Evolutionary conservation across 176 grass and related monocot species (phyloP).

Genomic region (Neostapfia colusana): DNA sequence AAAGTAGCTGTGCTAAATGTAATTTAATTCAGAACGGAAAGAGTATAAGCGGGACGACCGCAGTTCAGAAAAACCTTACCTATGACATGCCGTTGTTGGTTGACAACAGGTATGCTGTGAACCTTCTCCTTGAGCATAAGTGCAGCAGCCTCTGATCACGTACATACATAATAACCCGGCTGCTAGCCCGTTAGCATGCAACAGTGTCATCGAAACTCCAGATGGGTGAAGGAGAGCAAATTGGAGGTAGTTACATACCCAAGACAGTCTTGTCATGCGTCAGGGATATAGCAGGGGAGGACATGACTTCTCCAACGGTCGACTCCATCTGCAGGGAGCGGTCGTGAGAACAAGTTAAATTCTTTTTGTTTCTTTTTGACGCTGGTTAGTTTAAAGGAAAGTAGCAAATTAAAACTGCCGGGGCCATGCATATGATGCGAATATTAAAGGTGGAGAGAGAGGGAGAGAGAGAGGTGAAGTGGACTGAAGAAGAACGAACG

Average conservation of each 20-base stretch:
- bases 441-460: too few species aligned
- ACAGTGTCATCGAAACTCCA: not conserved
- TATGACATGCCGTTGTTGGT: constrained; percentile 55
- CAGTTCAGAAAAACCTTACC: constrained; percentile 62
- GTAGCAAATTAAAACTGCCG: too few species aligned
- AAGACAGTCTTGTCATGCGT: constrained; percentile 64
- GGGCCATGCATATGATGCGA: too few species aligned
- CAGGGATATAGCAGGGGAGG: constrained; percentile 72
- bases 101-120: constrained; percentile 71
- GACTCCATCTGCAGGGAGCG: constrained; percentile 71
- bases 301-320: constrained; percentile 74
- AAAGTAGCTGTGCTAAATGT: too few species aligned
- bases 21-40: too few species aligned
- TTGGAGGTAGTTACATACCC: constrained; percentile 48
- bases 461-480: too few species aligned
- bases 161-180: not conserved
- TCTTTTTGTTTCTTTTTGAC: too few species aligned
- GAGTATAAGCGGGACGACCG: too few species aligned
- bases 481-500: too few species aligned
- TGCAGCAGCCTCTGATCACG: constrained; percentile 70
- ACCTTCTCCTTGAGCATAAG: constrained; percentile 86
- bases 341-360: constrained; percentile 38
- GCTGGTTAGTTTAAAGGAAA: too few species aligned
- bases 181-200: not conserved
- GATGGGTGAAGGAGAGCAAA: not conserved